Base-by-base conservation (phyloP, 768 basidiomycete species). In the Daedaleopsis nitida region DNA sequence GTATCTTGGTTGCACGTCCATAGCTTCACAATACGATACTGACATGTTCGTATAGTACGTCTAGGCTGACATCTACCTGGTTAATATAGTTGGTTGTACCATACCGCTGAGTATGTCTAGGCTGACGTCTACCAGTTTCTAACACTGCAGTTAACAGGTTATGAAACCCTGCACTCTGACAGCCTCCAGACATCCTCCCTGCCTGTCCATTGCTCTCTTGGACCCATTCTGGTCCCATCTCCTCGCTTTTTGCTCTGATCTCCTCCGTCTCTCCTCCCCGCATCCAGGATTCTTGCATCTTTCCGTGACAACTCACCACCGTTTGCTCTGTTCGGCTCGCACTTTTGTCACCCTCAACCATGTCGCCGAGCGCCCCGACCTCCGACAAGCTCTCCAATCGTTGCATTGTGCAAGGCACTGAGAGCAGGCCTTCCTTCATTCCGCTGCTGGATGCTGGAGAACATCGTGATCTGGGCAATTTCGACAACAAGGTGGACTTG, bases 341-440 rank as follows among this genome's bases (percentile, higher is more conserved):
- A 24, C 55, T 32, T 37, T 44, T 19, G 17, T 32, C 44, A 17
- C 32, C 55, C 37, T 32, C 27, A 7, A 27, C 47, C 55, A 57
- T 57, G 45, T 32, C 47, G 17, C 55, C 55, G 23, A 21, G 34
- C 47, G 13, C 55, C 23, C 34, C 55, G 32, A 38, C 55, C 9
- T 57, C 49, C 47, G 45, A 47, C 55, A 57, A 57, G 55, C 55
- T 57, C 55, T 49, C 47, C 55, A 57, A 57, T 57, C 55, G 37
- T 17, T 39, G 38, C 53, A 54, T 54, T 43, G n/a, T 54, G 53
- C 39, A 43, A 38, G 53, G 53, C 42, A 54, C 53, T 54, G 53
- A 54, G 53, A 24, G n/a, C 39, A 54, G 53, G 39, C 53, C 39
- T 4, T 10, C 23, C 21, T 54, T 54, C 39, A 16, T 37, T 5